A percentile compares a stretch with the other conserved stretches of the same genome.
phyloP scores from a whole-genome alignment of 2,329 filamentous ascomycete genomes.

The Aspergillus ustus region DNA sequence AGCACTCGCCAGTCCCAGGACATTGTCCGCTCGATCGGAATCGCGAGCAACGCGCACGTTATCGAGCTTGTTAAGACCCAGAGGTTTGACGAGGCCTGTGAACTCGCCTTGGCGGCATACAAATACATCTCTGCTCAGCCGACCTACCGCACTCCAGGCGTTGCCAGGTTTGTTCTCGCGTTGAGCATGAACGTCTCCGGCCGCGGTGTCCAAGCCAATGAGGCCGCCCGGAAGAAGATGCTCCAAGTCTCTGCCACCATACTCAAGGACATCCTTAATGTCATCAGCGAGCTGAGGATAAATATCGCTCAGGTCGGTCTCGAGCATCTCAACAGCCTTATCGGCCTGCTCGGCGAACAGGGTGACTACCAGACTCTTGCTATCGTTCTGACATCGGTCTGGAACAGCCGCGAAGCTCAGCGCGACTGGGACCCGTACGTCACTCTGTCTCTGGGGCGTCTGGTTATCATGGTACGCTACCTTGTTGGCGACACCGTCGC shows the following conservation, averaged over 20 bases:
- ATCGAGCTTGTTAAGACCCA: constrained; percentile 33
- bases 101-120: constrained; percentile 41
- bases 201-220: constrained; percentile 44
- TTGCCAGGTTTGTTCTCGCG: constrained; percentile 42
- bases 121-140: constrained; percentile 40
- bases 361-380: constrained; percentile 50
- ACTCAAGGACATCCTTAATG: constrained; percentile 46
- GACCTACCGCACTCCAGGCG: constrained; percentile 32
- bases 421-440: constrained; percentile 46
- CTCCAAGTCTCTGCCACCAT: constrained; percentile 47
- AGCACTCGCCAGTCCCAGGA: constrained; percentile 38
- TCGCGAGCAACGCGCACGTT: constrained; percentile 38
- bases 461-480: constrained; percentile 56
- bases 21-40: constrained; percentile 44
- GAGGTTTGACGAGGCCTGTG: constrained; percentile 37
- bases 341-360: constrained; percentile 50
- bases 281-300: constrained; percentile 47
- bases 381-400: constrained; percentile 48
- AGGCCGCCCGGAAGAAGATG: constrained; percentile 45
- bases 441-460: constrained; percentile 56
- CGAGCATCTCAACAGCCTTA: constrained; percentile 48
- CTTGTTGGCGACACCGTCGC: constrained; percentile 50
- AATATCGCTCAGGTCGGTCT: constrained; percentile 49
- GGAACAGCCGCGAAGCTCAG: constrained; percentile 52
- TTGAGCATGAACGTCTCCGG: constrained; percentile 41